Base-by-base conservation (phyloP, 306 rosid species). In the Quercus wislizeni region DNA sequence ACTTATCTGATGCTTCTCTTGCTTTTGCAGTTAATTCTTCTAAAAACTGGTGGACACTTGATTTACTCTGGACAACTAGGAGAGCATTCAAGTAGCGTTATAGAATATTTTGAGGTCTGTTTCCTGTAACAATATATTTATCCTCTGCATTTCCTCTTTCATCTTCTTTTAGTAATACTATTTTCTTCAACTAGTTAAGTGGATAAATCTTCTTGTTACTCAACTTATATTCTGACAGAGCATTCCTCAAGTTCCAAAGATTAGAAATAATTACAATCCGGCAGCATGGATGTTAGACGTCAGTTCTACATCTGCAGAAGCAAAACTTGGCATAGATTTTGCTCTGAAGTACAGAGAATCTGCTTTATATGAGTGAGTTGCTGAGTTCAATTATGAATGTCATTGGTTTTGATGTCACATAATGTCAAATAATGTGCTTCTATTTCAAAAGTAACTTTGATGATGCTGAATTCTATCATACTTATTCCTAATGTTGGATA, bases 221-320 rank as follows among this genome's bases (percentile, higher is more conserved):
- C 77, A 76, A 23, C 49, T 25, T 55, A 71, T 83, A 18, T 77
- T 68, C 13, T 68, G 5, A 51, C 56, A 90, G 94, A 85, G 87
- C 57, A 86, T 89, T 78, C 88, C 88, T 1, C 86, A 92, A 76
- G 89, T 90, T 35, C 86, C 89, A 7, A 79, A 87, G 80, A 90
- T 92, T 12, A 90, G 65, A 83, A 88, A 90, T 76, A 88, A 89
- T 67, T 83, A 90, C 33, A 92, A 92, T 78, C 94, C 92, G 2
- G 88, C 95, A 43, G 79, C 95, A 43, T 92, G 97, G 94, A 90
- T 90, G 94, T 71, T 90, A 57, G 94, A 92, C 67, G 89, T 89
- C 19, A 90, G 89, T 77, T 86, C 92, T 41, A 75, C 25, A 38
- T 82, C 87, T 30, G 86, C 84, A 63, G 95, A 92, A 90, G 70